Base-by-base conservation (phyloP, 345 rosid species). In the Lumnitzera littorea region DNA sequence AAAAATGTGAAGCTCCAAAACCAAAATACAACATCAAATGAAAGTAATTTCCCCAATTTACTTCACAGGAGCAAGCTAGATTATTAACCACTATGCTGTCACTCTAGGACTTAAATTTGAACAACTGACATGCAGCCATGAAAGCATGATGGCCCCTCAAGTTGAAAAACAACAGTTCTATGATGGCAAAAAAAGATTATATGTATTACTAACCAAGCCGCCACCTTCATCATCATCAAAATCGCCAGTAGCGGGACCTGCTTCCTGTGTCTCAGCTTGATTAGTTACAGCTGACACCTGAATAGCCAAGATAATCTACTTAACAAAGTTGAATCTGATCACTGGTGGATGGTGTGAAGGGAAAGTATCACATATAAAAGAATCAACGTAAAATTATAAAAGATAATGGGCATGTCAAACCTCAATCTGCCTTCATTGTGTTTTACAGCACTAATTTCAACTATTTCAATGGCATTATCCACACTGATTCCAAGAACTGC, bases 201-300 rank as follows among this genome's bases (percentile, higher is more conserved):
- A 63, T 10, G 36, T 67, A 60, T 54, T 64, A 78, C 96, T 85
- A 57, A 94, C 99, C 92, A 90, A 77, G 67, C 96, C 98, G 64
- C 87, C 88, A 51, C 98, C 97, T 50, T 94, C 99, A 29, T 94
- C 95, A 55, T 94, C 99, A 78, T 94, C 99, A 69, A 94, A 75
- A 88, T 94, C 97, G 67, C 79, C 89, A 1, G 95, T 67, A 79
- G 61, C 80, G 58, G 82, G 72, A 53, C 79, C 86, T 67, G 69
- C 75, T 51, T 94, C 97, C 64, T 76, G 87, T 58, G 66, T 52
- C 67, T 80, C 89, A 13, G 76, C 67, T 72, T 88, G 99, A 78
- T 94, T 96, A 11, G 99, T 90, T 50, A 90, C 86, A 57, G 97
- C 85, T 61, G 99, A 94, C 70, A 94, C 97, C 96, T 91, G 53